Base-by-base conservation (phyloP, 495 filamentous ascomycete genomes). In the Bombardia bombarda region DNA sequence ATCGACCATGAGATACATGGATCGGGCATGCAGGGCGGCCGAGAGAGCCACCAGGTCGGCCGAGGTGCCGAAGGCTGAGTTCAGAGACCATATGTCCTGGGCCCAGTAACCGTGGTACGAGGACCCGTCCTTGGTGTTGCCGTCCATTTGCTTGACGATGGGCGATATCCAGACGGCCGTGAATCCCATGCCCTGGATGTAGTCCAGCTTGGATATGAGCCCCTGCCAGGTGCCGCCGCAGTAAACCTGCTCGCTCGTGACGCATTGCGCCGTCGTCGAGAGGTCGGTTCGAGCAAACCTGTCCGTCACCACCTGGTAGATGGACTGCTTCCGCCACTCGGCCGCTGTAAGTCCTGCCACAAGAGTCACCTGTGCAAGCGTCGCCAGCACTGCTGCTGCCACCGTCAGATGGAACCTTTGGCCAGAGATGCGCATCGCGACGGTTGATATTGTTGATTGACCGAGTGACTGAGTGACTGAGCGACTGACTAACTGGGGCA, bases 121-220 rank as follows among this genome's bases (percentile, higher is more conserved):
- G 7, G 58, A 76, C 73, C 79, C 78, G 43, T 80, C 71, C 0
- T 51, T 40, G 9, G 72, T 76, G 9, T 67, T 59, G 3, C 66
- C 62, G 3, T 69, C 56, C 13, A 87, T 52, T 43, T 87, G 76
- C 30, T 67, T 61, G 14, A 83, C 83, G 10, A 90, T 67, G 0
- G 85, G 87, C 0, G 82, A 84, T 40, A 90, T 92, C 86, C 86
- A 90, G 35, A 90, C 78, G 18, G 85, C 84, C 30, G 82, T 83
- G 50, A 90, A 90, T 13, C 87, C 84, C 79, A 90, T 84, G 42
- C 70, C 69, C 52, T 87, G 74, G 54, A 90, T 85, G 50, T 85
- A 71, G 59, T 83, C 80, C 24, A 85, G 63, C 45, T 80, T 71
- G 24, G 82, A 74, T 42, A 82, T 79, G 39, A 93, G 76, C 4